Evolutionary conservation across 352 stramenopile species (phyloP).

Genomic region (Phytophthora sojae): DNA sequence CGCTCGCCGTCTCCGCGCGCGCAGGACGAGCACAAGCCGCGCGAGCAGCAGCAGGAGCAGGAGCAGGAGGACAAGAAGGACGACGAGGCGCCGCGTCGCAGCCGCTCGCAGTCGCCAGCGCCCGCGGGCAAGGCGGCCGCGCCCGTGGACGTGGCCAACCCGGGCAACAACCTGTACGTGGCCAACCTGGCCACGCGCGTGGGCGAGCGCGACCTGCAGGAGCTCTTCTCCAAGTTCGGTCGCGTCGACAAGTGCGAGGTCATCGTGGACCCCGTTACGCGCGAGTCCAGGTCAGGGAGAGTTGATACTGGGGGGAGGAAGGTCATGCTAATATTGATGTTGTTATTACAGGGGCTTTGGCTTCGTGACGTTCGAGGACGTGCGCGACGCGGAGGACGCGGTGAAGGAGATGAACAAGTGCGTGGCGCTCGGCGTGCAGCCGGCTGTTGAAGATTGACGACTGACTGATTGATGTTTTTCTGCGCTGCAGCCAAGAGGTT

Average conservation of each 20-base stretch:
- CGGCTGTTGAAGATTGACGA: not conserved
- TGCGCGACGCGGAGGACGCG: conserved; percentile 77
- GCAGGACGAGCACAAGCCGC: conserved; percentile 23
- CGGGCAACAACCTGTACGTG: conserved; percentile 86
- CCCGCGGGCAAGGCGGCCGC: conserved; percentile 25
- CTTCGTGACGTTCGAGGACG: conserved; percentile 83
- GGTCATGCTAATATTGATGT: not conserved
- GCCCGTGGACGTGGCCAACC: conserved; percentile 45
- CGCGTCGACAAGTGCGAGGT: conserved; percentile 81
- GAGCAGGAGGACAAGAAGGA: not conserved
- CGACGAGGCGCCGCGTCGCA: conserved; percentile 15
- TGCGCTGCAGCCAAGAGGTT: conserved; percentile 70
- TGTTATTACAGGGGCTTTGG: conserved; percentile 64
- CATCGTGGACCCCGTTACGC: conserved; percentile 81
- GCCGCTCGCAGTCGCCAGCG: conserved; percentile 42
- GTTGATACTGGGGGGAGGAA: not conserved
- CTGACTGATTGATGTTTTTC: not conserved
- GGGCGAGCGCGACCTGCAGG: conserved; percentile 68
- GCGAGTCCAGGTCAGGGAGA: conserved; percentile 65
- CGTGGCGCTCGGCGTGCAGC: conserved; percentile 10
- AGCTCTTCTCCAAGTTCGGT: conserved; percentile 80
- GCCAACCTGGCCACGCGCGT: conserved; percentile 70
- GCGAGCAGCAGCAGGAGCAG: not conserved
- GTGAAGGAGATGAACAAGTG: conserved; percentile 86
- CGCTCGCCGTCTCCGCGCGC: conserved; percentile 34